Base-by-base conservation (phyloP, 768 basidiomycete genomes). In the Candolleomyces eurysporus region DNA sequence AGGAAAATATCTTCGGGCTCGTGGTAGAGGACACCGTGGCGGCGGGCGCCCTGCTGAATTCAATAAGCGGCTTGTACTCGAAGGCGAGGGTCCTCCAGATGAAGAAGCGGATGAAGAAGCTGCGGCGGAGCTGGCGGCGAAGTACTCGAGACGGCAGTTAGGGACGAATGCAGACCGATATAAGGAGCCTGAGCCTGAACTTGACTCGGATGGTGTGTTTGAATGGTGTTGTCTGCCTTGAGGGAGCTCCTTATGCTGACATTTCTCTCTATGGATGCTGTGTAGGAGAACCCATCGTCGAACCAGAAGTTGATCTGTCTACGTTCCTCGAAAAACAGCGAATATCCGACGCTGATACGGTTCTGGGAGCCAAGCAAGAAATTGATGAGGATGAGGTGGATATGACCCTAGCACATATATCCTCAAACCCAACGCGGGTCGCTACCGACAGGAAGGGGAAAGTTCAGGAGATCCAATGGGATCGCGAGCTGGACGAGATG, bases 91-190 rank as follows among this genome's bases (percentile, higher is more conserved):
- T 16, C 52, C 64, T 0, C 77, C 78, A 54, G 76, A 76, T 46
- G 76, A 77, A 3, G 78, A 80, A 21, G 77, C 79, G 32, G 77
- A 79, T 22, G 76, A 78, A 48, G 78, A 81, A 39, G 87, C 86
- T 64, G 79, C 77, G 0, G 74, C 76, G 39, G 87, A 85, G 67
- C 63, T 74, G 10, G 75, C 74, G 16, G 71, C 68, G 40, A 88
- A 83, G 67, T 92, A 82, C 59, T 71, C 83, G 26, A 78, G 79
- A 60, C 78, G 91, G 42, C 75, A 84, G 53, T 75, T 94, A 16
- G 85, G 79, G 4, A 81, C 87, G 4, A 93, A 94, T 68, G 86
- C 78, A 0, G 90, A 92, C 77, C 79, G 91, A 56, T 93, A 93
- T 68, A 79, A 68, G 16, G 91, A 92, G 72, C 82, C 83, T 19